Base-by-base conservation (phyloP, 2,329 filamentous ascomycete species). In the Cercospora citrullina region DNA sequence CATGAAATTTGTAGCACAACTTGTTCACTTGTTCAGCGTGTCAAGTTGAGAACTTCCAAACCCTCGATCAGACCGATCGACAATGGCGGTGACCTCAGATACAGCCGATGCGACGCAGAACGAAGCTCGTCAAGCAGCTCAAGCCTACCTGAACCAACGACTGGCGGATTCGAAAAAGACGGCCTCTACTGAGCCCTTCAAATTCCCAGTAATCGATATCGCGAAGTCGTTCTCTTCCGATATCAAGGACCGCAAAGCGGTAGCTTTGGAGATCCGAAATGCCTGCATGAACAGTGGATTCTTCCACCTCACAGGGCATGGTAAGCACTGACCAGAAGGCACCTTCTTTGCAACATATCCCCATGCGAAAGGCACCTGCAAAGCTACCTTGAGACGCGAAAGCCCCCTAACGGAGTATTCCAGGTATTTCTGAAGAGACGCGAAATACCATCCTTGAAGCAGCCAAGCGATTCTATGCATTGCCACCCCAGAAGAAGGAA, bases 301-400 rank as follows among this genome's bases (percentile, higher is more conserved):
- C 70, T 81, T 82, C 70, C 80, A 80, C 70, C 78, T 82, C 55
- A 79, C 75, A 10, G 77, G 77, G 16, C 81, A 82, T 62, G 48
- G 48, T 55, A 26, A 55, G 48, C 48, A 28, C 6, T 55, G 23
- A 26, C 14, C 42, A 23, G 48, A 14, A 55, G 23, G 23, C 48
- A 26, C 14, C n/a, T 28, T 23, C 21, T 53, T 42, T 42, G 36
- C 36, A 42, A 42, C 3, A 42, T 42, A n/a, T 42, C 36, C n/a
- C 16, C 36, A 6, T 8, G 16, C 36, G 36, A 42, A 42, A 42
- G 5, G 6, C 1, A 42, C 7, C 16, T 42, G 36, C 36, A 42
- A 42, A 42, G 36, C 16, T 8, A 42, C 16, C 3, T 8, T n/a
- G 12, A 28, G 21, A 28, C 6, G 26, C 14, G 21, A 9, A 55